Conservation (phyloP, 176 grass and related monocot genomes). For the Eremochloa ophiuroides region DNA sequence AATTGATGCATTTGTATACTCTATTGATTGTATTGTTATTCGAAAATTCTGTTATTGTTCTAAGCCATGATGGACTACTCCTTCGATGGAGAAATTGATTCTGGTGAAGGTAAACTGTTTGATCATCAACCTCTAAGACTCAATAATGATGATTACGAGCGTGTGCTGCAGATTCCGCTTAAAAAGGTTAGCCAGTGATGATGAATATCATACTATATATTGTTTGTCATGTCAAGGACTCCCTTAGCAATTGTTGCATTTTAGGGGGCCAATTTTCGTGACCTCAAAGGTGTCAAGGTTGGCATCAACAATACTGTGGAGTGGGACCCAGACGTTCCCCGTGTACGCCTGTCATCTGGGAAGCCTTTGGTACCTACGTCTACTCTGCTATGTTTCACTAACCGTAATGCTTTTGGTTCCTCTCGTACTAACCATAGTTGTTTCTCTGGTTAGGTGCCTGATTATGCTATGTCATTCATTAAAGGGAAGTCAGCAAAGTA, state of each 20-base stretch:
- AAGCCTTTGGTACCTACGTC: constrained; percentile 48
- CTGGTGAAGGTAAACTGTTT: constrained; percentile 28
- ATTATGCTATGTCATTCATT: constrained; percentile 66
- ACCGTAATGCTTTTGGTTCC: background rate
- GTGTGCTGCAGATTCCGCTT: constrained; percentile 42
- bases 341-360: constrained; percentile 37
- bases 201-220: background rate
- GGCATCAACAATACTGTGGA: constrained; percentile 45
- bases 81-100: background rate
- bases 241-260: background rate
- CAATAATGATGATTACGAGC: constrained; percentile 45
- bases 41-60: background rate
- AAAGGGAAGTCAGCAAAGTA: constrained; percentile 63
- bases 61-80: constrained; percentile 37
- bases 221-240: background rate
- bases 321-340: constrained; percentile 26
- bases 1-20: background rate
- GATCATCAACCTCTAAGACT: constrained; percentile 43
- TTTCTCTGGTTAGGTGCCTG: constrained; percentile 33
- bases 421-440: background rate
- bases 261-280: constrained; percentile 60
- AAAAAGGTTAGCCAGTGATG: constrained; percentile 37
- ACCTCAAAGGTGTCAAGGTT: constrained; percentile 51
- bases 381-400: background rate
- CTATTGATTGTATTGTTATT: background rate